Percentiles rank a stretch among this genome's conserved stretches.
phyloP scores from a whole-genome alignment of 305 asterid species.

The Coffea humblotiana region DNA sequence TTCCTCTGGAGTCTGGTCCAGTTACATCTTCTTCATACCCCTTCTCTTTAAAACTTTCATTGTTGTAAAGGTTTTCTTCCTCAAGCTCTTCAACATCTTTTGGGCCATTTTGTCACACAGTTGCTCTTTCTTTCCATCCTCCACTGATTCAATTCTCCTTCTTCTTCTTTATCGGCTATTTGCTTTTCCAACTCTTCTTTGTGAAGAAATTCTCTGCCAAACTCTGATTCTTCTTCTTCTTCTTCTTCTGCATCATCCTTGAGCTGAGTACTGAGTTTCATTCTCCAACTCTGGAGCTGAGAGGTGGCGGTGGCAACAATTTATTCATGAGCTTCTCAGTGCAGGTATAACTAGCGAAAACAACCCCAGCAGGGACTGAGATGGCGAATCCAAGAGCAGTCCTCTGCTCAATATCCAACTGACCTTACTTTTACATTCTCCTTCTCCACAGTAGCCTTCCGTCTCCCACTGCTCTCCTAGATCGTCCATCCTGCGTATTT shows the following conservation, averaged over 20 bases:
- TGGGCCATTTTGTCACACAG: too few relatives aligned
- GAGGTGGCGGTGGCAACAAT: conserved; percentile 39
- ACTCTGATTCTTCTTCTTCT: conserved; percentile 6
- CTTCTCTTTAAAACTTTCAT: not conserved
- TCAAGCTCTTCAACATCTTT: not conserved
- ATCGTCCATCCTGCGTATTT: conserved; percentile 42
- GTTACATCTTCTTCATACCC: conserved; percentile 13
- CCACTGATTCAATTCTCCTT: conserved; percentile 28
- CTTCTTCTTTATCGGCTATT: conserved; percentile 13
- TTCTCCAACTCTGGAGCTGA: conserved; percentile 25
- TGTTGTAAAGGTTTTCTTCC: not conserved
- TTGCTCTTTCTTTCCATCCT: conserved; percentile 7
- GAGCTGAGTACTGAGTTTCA: not conserved
- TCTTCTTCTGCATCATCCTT: conserved; percentile 24
- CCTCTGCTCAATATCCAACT: conserved; percentile 44
- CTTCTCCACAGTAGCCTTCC: conserved; percentile 27
- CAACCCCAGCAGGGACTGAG: conserved; percentile 59
- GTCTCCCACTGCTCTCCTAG: conserved; percentile 37
- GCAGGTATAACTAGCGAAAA: conserved; percentile 57
- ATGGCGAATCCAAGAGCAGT: conserved; percentile 45
- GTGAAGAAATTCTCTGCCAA: conserved; percentile 9
- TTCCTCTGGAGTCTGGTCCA: not conserved
- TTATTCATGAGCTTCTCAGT: conserved; percentile 66
- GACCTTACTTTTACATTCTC: conserved; percentile 28
- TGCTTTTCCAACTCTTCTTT: conserved; percentile 28